Evolutionary conservation across 768 basidiomycete genomes (phyloP), one percentile per base, ranked within the genome.

Genomic region (Terana coerulea): DNA sequence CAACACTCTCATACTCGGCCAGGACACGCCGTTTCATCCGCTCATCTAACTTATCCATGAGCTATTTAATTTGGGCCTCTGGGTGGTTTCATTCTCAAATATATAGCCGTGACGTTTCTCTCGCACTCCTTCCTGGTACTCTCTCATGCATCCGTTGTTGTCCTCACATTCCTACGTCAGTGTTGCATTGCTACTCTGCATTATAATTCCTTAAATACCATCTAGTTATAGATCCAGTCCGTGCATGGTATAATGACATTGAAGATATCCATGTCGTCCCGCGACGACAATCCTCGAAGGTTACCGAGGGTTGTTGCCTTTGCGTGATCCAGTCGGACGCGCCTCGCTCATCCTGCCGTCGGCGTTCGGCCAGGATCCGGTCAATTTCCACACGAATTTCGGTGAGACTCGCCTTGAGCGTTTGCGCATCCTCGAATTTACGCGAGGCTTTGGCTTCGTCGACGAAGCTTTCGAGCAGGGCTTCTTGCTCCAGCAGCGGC

Each of bases 371-470:
- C 36, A 86, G 41, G 54, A 94, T 74, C 62, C 77, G 81, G 56
- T 84, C 83, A 45, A 98, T 94, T 73, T 95, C 95, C 11, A 63
- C 74, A 57, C 86, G 75, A 50, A 99, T 91, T 71, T 98, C 95
- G 40, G 72, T 75, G 45, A 98, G 67, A 65, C 87, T 95, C 28
- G 70, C 65, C 64, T 89, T 85, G 55, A 99, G 72, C 3, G 87
- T 88, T 67, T 88, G 88, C 12, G 88, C 88, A 63, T 99, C 97
- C 67, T 98, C 95, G 57, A 98, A 98, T 69, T 98, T 98, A 36
- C 95, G 76, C 59, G 87, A 86, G 2, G 83, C 78, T 67, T 85
- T 87, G 5, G 95, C 95, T 65, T 98, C 93, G 58, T 88, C 85
- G 7, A 98, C 81, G 61, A 94, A 98, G 1, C 83, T 78, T 67